Evolutionary conservation across 306 rosid species (phyloP).

Genomic region (Senna siamea): DNA sequence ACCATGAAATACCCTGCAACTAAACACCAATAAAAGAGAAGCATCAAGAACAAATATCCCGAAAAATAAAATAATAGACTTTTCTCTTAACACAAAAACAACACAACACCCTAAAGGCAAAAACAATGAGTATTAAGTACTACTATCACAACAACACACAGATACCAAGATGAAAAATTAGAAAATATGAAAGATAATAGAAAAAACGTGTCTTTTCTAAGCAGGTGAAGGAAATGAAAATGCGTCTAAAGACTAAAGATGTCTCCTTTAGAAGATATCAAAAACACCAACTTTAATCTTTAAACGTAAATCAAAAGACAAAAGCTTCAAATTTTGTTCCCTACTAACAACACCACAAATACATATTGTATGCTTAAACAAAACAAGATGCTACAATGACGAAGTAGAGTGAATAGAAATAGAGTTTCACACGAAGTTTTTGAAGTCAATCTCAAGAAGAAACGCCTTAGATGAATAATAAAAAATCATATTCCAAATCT

Average conservation of each 20-base stretch:
- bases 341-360: not conserved
- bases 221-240: not conserved
- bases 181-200: too few species aligned
- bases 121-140: constrained; percentile 6
- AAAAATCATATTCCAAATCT: constrained; percentile 4
- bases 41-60: constrained; percentile 5
- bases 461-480: constrained; percentile 12
- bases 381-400: not conserved
- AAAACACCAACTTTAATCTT: constrained; percentile 36
- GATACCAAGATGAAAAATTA: constrained; percentile 6
- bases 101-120: constrained; percentile 35
- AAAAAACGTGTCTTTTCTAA: too few species aligned
- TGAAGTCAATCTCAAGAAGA: constrained; percentile 25
- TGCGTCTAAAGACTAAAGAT: constrained; percentile 27
- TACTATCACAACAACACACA: not conserved
- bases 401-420: constrained; percentile 1
- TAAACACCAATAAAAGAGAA: constrained; percentile 9
- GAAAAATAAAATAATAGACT: constrained; percentile 22
- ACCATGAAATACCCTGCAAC: constrained; percentile 46
- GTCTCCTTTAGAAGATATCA: not conserved
- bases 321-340: constrained; percentile 2
- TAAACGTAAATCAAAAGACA: not conserved
- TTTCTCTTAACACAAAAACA: constrained; percentile 47
- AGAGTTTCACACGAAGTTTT: not conserved
- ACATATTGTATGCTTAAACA: not conserved